A percentile compares a stretch with the other conserved stretches of the same genome.
These are phyloP conservation scores for Marchantia paleacea DNA, from an alignment of 225 moss, liverwort and hornwort genomes.

Conservation along the genomic window DNA sequence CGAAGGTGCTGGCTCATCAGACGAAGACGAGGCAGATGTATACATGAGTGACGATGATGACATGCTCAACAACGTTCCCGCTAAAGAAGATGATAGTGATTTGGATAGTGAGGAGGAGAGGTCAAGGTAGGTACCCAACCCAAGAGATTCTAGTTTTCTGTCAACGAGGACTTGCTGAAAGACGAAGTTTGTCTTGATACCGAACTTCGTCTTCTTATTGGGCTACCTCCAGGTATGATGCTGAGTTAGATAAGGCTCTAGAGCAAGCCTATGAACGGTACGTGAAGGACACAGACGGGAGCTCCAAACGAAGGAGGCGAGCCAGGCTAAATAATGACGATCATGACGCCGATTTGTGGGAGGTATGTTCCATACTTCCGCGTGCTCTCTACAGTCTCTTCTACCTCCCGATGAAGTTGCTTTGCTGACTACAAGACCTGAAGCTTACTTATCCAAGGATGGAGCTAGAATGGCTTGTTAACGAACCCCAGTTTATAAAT, in stretches of 20 bases:
- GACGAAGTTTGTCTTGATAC: background rate
- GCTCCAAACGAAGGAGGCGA: conserved; percentile 83
- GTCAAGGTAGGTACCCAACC: conserved; percentile 44
- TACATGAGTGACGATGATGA: conserved; percentile 64
- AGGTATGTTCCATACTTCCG: conserved; percentile 47
- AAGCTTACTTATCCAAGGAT: too few relatives aligned
- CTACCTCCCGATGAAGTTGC: too few relatives aligned
- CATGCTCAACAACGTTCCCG: conserved; percentile 51
- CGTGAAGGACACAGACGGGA: conserved; percentile 83
- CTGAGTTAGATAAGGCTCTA: conserved; percentile 84
- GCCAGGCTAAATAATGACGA: conserved; percentile 72
- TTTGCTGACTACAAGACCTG: too few relatives aligned
- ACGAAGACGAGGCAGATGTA: conserved; percentile 46
- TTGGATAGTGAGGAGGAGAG: conserved; percentile 73
- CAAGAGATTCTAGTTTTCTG: background rate
- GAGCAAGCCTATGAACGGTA: conserved; percentile 90
- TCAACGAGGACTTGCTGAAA: background rate
- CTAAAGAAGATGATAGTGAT: conserved; percentile 53
- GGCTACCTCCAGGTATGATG: conserved; percentile 56
- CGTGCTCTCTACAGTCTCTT: too few relatives aligned
- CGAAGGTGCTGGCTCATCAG: conserved; percentile 46
- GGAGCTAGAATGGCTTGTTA: too few relatives aligned
- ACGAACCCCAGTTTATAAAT: too few relatives aligned
- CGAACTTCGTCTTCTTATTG: background rate
- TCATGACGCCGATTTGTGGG: conserved; percentile 71